Conservation (phyloP, 2,329 filamentous ascomycete genomes). For the Corniculantispora saksenae region DNA sequence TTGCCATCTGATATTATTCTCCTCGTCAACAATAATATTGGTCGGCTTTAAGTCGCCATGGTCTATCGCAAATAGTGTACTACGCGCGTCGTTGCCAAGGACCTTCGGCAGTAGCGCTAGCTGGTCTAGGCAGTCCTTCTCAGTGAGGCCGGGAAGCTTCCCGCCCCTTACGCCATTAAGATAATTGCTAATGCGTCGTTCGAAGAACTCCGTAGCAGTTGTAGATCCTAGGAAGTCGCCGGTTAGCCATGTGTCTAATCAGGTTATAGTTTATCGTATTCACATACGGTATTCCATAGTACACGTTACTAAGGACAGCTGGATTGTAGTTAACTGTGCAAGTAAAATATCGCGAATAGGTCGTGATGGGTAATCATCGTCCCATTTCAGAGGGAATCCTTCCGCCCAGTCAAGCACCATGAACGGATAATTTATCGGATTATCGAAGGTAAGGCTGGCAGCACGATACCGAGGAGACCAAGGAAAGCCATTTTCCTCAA, state of each 20-base stretch:
- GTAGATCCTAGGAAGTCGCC: not conserved
- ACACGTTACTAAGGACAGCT: not conserved
- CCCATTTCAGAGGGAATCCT: not conserved
- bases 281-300: constrained; percentile 3
- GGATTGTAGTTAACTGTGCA: not conserved
- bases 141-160: not conserved
- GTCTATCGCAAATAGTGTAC: not conserved
- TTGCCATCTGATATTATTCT: not conserved
- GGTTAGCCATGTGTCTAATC: too few species aligned
- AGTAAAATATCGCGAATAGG: not conserved
- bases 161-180: not conserved
- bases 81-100: not conserved
- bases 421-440: constrained; percentile 9
- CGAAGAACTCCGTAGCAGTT: constrained; percentile 2
- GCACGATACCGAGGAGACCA: not conserved
- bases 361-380: not conserved
- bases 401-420: constrained; percentile 7
- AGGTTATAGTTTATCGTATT: too few species aligned
- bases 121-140: not conserved
- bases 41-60: not conserved
- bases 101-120: not conserved
- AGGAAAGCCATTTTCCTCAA: not conserved
- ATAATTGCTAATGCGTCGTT: not conserved
- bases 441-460: constrained; percentile 8
- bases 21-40: not conserved